A percentile compares a stretch with the other conserved stretches of the same genome.
These are phyloP conservation scores for Eimeria acervulina DNA, from an alignment of 169 alveolate genomes.

Conservation along the genomic window DNA sequence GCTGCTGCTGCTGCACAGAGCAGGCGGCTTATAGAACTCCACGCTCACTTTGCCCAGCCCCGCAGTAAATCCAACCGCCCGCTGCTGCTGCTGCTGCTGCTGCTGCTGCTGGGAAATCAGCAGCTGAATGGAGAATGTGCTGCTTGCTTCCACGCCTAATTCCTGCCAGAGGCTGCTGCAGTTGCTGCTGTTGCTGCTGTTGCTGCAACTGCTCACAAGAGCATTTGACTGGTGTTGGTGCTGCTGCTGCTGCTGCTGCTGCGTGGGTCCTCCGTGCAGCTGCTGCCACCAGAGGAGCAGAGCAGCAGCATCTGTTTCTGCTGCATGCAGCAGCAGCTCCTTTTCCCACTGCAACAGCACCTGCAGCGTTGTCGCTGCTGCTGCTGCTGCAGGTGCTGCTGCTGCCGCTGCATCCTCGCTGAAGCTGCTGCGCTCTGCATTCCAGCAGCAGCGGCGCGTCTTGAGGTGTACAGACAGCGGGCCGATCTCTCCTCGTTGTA, in stretches of 20 bases:
- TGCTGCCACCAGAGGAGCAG: constrained; percentile 51
- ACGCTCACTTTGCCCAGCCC: constrained; percentile 13
- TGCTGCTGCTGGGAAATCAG: constrained; percentile 50
- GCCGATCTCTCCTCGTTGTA: constrained; percentile 34
- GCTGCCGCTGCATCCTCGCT: constrained; percentile 45
- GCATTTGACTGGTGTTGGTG: background rate
- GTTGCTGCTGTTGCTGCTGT: constrained; percentile 57
- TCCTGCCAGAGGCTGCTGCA: constrained; percentile 58
- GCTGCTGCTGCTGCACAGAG: constrained; percentile 24
- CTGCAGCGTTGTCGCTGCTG: constrained; percentile 44
- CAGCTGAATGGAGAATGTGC: constrained; percentile 23
- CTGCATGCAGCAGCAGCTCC: constrained; percentile 68
- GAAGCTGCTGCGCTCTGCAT: background rate
- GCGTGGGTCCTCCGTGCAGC: constrained; percentile 31
- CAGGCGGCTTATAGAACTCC: constrained; percentile 26
- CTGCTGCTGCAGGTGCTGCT: constrained; percentile 48
- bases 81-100: constrained; percentile 65
- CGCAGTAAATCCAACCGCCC: background rate
- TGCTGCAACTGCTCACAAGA: background rate
- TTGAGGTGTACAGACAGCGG: constrained; percentile 60
- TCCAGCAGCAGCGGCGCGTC: constrained; percentile 34
- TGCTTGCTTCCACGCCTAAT: constrained; percentile 37
- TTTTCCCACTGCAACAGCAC: constrained; percentile 39
- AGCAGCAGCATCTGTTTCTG: constrained; percentile 59
- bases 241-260: constrained; percentile 64